These are phyloP conservation scores for Ophiostoma novo-ulmi DNA, from an alignment of 2,329 filamentous ascomycete species.

Conservation along the genomic window DNA sequence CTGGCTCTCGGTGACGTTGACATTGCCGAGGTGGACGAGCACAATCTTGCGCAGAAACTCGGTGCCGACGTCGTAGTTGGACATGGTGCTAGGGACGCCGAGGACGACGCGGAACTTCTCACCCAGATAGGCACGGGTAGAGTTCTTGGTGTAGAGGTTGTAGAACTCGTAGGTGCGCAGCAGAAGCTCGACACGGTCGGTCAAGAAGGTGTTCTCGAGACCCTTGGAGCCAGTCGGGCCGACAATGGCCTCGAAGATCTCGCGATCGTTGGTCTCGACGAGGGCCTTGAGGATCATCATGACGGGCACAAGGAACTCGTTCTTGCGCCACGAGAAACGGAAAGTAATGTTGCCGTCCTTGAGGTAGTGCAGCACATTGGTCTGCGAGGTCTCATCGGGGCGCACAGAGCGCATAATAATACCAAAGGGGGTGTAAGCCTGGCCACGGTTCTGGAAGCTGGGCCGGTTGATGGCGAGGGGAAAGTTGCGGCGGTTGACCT, in stretches of 20 bases:
- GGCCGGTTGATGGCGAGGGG: conserved; percentile 89
- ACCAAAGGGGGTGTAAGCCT: conserved; percentile 82
- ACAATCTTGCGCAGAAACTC: conserved; percentile 89
- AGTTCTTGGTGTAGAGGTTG: conserved; percentile 70
- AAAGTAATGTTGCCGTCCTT: conserved; percentile 95
- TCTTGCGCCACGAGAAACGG: conserved; percentile 95
- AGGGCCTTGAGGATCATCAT: conserved; percentile 97
- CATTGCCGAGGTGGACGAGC: conserved; percentile 82
- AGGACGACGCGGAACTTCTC: conserved; percentile 87
- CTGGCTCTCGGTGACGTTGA: conserved; percentile 76
- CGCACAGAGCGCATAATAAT: conserved; percentile 87
- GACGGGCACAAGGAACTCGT: conserved; percentile 90
- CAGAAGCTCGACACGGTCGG: conserved; percentile 86
- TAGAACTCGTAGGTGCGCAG: conserved; percentile 92
- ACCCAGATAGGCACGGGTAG: conserved; percentile 81
- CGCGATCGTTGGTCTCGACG: conserved; percentile 90
- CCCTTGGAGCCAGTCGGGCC: conserved; percentile 71
- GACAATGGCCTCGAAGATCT: conserved; percentile 91
- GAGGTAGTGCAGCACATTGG: conserved; percentile 93
- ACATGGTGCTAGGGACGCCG: conserved; percentile 75
- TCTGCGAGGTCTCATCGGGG: conserved; percentile 97
- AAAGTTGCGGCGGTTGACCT: conserved; percentile 86
- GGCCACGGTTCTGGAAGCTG: conserved; percentile 82
- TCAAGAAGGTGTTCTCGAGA: conserved; percentile 83
- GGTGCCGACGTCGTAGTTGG: conserved; percentile 81